Conservation (phyloP, 495 filamentous ascomycete species). For the Xylaria venustula region DNA sequence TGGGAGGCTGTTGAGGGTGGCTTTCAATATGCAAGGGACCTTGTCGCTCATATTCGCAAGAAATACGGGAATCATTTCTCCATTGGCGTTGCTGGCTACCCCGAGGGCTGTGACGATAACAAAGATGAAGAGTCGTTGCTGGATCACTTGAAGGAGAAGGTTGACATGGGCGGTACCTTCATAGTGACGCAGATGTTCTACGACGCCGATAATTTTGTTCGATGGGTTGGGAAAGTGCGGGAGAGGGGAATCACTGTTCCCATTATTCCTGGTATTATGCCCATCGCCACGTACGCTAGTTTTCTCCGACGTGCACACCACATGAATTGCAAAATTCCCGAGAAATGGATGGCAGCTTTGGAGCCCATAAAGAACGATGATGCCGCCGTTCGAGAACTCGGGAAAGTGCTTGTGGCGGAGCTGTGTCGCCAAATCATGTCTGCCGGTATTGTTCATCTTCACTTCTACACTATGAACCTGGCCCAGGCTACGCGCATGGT, state of each 20-base stretch:
- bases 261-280: constrained; percentile 98
- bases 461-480: constrained; percentile 99
- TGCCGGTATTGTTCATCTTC: constrained; percentile 81
- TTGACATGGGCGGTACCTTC: constrained; percentile 90
- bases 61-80: constrained; percentile 95
- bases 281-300: constrained; percentile 89
- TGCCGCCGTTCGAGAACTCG: constrained; percentile 84
- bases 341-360: constrained; percentile 73
- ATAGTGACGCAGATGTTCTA: constrained; percentile 99
- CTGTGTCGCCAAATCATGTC: constrained; percentile 83
- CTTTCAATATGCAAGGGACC: constrained; percentile 89
- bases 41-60: constrained; percentile 87
- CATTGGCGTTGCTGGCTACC: constrained; percentile 96
- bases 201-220: constrained; percentile 89
- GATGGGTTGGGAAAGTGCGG: constrained; percentile 83
- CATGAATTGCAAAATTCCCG: constrained; percentile 79
- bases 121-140: constrained; percentile 79
- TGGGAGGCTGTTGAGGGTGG: constrained; percentile 85
- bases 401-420: constrained; percentile 84
- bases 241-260: constrained; percentile 83
- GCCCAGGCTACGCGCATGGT: constrained; percentile 92
- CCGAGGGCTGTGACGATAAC: constrained; percentile 93
- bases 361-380: constrained; percentile 98
- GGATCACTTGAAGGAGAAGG: constrained; percentile 95
- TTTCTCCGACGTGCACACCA: constrained; percentile 88